Base-by-base conservation (phyloP, 2,329 filamentous ascomycete species). In the Colletotrichum lentis region DNA sequence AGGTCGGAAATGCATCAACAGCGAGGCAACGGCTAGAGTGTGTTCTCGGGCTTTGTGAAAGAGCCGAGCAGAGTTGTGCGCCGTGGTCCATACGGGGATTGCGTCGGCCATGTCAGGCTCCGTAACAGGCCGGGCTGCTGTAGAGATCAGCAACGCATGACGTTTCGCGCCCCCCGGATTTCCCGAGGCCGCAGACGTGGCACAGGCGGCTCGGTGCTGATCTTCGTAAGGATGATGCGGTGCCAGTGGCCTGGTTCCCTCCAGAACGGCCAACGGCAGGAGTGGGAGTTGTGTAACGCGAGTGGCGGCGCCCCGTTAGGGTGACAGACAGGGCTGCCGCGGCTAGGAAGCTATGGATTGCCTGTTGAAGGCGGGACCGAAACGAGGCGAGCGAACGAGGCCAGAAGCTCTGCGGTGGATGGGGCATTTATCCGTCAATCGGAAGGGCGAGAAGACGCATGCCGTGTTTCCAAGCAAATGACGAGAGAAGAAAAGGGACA, bases 371-470 rank as follows among this genome's bases (percentile, higher is more conserved):
- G 41, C 46, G 35, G n/a, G 47, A 31, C 24, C 35, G n/a, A 62
- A n/a, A 22, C 11, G 20, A 44, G 47, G 22, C n/a, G 27, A 39
- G 27, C 2, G 24, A 57, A 24, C 47, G 54, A 62, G 22, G 43
- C 35, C 49, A 37, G 31, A 46, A 11, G 8, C 31, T 49, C 1
- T 11, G 7, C 3, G 22, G 16, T 43, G 37, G 14, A 35, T 6
- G 18, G n/a, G 12, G 14, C 18, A n/a, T 62, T 55, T 49, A 41
- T 67, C 57, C 63, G 22, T 69, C 67, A 69, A 67, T 69, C 53
- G 63, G 20, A 41, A 18, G 16, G 20, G 14, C 24, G 49, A 27
- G 35, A 37, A 20, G 35, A 37, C 20, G 31, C 14, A 10, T 18
- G 31, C 6, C 27, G 31, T 39, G 12, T 35, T 43, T 44, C 31